A percentile compares a stretch with the other conserved stretches of the same genome.
phyloP scores from a whole-genome alignment of 2,329 filamentous ascomycete species.

The Epichloe elymi region DNA sequence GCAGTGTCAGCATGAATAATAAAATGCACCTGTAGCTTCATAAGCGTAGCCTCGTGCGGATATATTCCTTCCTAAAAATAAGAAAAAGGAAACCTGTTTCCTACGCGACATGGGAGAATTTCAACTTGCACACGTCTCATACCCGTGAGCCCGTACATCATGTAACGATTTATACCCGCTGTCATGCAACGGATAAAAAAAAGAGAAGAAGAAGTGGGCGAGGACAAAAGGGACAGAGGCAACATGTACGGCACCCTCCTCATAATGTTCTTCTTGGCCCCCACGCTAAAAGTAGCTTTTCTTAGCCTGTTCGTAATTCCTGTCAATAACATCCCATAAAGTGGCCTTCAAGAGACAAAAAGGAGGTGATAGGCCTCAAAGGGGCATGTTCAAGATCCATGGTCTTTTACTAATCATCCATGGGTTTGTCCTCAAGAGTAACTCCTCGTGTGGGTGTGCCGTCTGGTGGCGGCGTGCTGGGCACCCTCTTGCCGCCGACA shows the following conservation, averaged over 20 bases:
- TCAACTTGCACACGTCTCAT: neutral
- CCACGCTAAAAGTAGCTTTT: too few relatives aligned
- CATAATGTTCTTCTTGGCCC: too few relatives aligned
- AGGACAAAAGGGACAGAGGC: neutral
- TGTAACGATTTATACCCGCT: neutral
- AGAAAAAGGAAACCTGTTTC: too few relatives aligned
- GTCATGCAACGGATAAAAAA: neutral
- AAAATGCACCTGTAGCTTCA: neutral
- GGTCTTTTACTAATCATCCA: constrained; percentile 30
- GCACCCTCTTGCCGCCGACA: constrained; percentile 34
- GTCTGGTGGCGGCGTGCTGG: constrained; percentile 19
- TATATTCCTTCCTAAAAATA: neutral
- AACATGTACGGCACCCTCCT: too few relatives aligned
- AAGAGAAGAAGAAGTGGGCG: neutral
- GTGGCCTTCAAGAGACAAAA: too few relatives aligned
- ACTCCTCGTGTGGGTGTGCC: constrained; percentile 26
- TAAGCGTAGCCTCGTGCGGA: neutral
- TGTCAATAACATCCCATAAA: too few relatives aligned
- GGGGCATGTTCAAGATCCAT: neutral
- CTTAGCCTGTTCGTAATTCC: too few relatives aligned
- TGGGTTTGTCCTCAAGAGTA: constrained; percentile 38
- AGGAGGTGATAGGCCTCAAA: neutral
- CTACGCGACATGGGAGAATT: too few relatives aligned
- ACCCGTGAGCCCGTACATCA: neutral
- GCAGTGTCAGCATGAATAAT: neutral